These are phyloP conservation scores for Meredithiella fracta DNA, from an alignment of 2,329 filamentous ascomycete genomes.

Conservation along the genomic window DNA sequence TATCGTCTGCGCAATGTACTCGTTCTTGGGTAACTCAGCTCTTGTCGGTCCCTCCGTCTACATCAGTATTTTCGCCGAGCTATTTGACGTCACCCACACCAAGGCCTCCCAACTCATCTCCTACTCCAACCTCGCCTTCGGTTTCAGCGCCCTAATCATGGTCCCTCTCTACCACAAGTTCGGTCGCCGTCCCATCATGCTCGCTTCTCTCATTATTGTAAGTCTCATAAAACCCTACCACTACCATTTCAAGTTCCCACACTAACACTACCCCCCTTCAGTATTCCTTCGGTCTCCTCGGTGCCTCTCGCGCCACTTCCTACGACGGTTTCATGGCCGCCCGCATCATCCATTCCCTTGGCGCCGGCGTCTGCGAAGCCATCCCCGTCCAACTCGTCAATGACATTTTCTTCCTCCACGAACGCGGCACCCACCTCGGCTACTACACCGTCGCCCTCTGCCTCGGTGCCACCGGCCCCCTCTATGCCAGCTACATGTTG, in stretches of 20 bases:
- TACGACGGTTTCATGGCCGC: slow-evolving; percentile 25
- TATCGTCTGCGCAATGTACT: slow-evolving; percentile 21
- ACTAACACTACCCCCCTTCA: slow-evolving; percentile 12
- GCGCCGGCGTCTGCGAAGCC: slow-evolving; percentile 28
- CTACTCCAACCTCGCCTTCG: slow-evolving; percentile 44
- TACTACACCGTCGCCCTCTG: slow-evolving; percentile 44
- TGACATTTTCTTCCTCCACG: slow-evolving; percentile 31
- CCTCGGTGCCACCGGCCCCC: slow-evolving; percentile 36
- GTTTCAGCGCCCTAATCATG: slow-evolving; percentile 36
- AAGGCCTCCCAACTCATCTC: slow-evolving; percentile 39
- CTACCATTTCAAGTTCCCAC: background rate
- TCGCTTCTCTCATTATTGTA: slow-evolving; percentile 24
- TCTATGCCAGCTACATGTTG: slow-evolving; percentile 46
- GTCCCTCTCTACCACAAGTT: slow-evolving; percentile 39
- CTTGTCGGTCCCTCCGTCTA: slow-evolving; percentile 42
- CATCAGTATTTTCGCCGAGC: slow-evolving; percentile 35
- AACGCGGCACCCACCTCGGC: slow-evolving; percentile 36
- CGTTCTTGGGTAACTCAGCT: slow-evolving; percentile 20
- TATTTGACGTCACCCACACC: slow-evolving; percentile 34
- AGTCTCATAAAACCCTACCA: slow-evolving; percentile 12
- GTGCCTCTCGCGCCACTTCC: slow-evolving; percentile 22
- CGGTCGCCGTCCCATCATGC: slow-evolving; percentile 28
- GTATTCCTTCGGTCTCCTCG: slow-evolving; percentile 27
- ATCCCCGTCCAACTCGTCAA: slow-evolving; percentile 30
- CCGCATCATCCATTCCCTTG: slow-evolving; percentile 25